Base-by-base conservation (phyloP, 148 eudicot species). In the Chenopodium suecicum region DNA sequence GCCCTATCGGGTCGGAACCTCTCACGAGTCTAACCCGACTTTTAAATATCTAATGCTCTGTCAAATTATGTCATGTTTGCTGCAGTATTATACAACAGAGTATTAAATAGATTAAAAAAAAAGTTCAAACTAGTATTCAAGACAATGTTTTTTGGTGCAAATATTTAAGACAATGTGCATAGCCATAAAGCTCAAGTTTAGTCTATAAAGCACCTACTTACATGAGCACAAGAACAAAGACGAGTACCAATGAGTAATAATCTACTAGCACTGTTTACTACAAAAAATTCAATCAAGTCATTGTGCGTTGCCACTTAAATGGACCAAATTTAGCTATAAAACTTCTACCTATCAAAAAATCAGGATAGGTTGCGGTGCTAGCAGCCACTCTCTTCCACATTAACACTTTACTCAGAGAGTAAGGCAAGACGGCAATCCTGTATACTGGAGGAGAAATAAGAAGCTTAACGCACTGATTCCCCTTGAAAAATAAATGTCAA, bases 401-500 rank as follows among this genome's bases (percentile, higher is more conserved):
- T 37, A 12, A 70, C 41, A 31, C 32, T 34, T 32, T 37, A 34
- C 73, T 34, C 32, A n/a, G 48, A 46, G 23, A 31, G 16, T 2
- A 50, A 10, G 44, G 44, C 44, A 41, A 50, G 54, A 50, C 54
- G 10, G 37, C 60, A 48, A 76, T 56, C 34, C 65, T 37, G 17
- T 64, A 23, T 64, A 41, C 54, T n/a, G 54, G 27, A 25, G 48
- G n/a, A 27, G 37, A 47, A 44, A 5, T 41, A 77, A 64, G 20
- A 66, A 78, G 48, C 4, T 58, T 79, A 17, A 12, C 22, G 32
- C 41, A 17, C 54, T 80, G 25, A 70, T 56, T 22, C 44, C 6
- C 82, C n/a, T 63, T 44, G 62, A 66, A 66, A 4, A 23, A n/a
- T 79, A 66, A 41, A 44, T 76, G 68, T 54, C 84, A 69, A 25